Evolutionary conservation across 495 filamentous ascomycete genomes (phyloP).

Genomic region (Hapsidospora chrysogenum): DNA sequence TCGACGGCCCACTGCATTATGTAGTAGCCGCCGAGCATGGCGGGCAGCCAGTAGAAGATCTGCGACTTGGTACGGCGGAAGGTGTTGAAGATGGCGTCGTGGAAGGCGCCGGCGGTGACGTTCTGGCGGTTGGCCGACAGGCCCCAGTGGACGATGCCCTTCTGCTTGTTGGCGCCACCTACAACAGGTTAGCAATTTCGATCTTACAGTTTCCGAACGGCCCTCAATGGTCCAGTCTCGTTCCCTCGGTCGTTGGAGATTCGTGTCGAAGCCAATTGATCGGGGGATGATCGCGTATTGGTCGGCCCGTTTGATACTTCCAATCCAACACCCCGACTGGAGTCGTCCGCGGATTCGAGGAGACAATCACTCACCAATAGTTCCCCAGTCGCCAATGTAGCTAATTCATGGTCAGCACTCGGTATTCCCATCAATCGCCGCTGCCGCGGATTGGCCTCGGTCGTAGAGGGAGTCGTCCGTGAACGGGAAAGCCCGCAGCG

Average conservation of each 20-base stretch:
- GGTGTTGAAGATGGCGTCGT: constrained; percentile 45
- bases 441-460: not conserved
- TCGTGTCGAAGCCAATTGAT: not conserved
- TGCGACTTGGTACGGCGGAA: constrained; percentile 44
- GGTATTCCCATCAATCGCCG: constrained; percentile 11
- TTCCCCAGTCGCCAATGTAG: constrained; percentile 74
- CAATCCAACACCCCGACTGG: no score
- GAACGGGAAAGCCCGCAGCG: not conserved
- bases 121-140: constrained; percentile 35
- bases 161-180: constrained; percentile 32
- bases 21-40: constrained; percentile 57
- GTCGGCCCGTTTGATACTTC: no score
- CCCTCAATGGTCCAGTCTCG: no score
- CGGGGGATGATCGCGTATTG: no score
- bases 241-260: not conserved
- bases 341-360: no score
- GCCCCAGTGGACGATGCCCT: constrained; percentile 37
- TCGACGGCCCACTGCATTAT: constrained; percentile 75
- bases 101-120: constrained; percentile 36
- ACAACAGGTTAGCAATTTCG: constrained; percentile 7
- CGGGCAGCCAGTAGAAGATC: constrained; percentile 69
- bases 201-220: not conserved
- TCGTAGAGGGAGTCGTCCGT: no score
- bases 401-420: constrained; percentile 31
- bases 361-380: constrained; percentile 53